phyloP scores from a whole-genome alignment of 768 basidiomycete genomes.

The Lenzites betulinus region DNA sequence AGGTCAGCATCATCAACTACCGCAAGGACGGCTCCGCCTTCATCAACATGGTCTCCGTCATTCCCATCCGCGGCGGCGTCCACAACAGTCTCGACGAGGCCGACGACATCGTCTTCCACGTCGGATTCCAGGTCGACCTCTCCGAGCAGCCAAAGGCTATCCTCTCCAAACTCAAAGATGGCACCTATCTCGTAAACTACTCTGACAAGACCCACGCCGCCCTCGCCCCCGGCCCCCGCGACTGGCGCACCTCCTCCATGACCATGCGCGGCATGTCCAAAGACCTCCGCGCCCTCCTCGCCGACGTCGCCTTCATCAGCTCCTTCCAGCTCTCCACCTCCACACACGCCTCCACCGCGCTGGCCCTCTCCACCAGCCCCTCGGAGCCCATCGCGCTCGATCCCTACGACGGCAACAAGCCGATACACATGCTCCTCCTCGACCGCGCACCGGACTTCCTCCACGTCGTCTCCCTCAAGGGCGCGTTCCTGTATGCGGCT shows the following conservation, averaged over 20 bases:
- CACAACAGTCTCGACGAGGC: slow-evolving; percentile 50
- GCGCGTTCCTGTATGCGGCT: slow-evolving; percentile 89
- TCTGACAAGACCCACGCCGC: slow-evolving; percentile 25
- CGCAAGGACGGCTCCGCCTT: slow-evolving; percentile 82
- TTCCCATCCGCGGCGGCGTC: slow-evolving; percentile 73
- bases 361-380: slow-evolving; percentile 16
- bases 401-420: slow-evolving; percentile 43
- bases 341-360: slow-evolving; percentile 29
- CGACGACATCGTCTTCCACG: slow-evolving; percentile 78
- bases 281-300: slow-evolving; percentile 51
- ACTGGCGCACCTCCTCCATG: slow-evolving; percentile 35
- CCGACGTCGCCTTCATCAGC: slow-evolving; percentile 47
- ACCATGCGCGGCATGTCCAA: slow-evolving; percentile 47
- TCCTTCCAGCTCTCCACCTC: slow-evolving; percentile 44
- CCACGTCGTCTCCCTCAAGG: slow-evolving; percentile 90
- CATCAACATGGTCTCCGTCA: slow-evolving; percentile 89
- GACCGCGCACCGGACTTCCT: slow-evolving; percentile 76
- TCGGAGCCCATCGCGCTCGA: slow-evolving; percentile 21
- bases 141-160: slow-evolving; percentile 85
- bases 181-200: slow-evolving; percentile 74
- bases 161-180: slow-evolving; percentile 74
- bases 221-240: slow-evolving; percentile 26
- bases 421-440: slow-evolving; percentile 61
- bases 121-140: slow-evolving; percentile 96
- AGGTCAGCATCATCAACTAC: slow-evolving; percentile 87